Evolutionary conservation across 352 stramenopile genomes (phyloP).

Genomic region (Phytophthora nicotianae): DNA sequence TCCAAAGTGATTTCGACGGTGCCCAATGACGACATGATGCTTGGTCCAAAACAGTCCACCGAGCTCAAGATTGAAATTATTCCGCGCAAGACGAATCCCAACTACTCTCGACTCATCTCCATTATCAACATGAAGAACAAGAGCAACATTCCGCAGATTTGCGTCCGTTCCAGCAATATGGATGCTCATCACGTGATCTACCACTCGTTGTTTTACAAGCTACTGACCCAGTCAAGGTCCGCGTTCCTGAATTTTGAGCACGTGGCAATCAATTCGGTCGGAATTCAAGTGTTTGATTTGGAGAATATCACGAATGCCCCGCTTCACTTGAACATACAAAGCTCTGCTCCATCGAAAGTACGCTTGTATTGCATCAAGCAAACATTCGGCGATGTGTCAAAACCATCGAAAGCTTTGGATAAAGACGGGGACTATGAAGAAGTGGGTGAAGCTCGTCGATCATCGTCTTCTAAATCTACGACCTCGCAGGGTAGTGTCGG

Average conservation of each 20-base stretch:
- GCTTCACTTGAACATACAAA: conserved; percentile 80
- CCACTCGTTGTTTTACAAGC: conserved; percentile 91
- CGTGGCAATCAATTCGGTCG: conserved; percentile 82
- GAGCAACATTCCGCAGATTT: conserved; percentile 84
- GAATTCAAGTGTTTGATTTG: conserved; percentile 88
- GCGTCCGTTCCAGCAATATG: conserved; percentile 91
- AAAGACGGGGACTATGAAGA: conserved; percentile 18
- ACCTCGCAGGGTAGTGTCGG: conserved; percentile 34
- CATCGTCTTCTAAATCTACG: conserved; percentile 19
- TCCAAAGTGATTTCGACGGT: conserved; percentile 91
- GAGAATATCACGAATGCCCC: conserved; percentile 89
- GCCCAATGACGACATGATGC: conserved; percentile 86
- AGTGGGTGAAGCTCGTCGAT: conserved; percentile 18
- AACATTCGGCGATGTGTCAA: conserved; percentile 38
- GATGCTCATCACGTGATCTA: conserved; percentile 92
- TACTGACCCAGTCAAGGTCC: conserved; percentile 83
- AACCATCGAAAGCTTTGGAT: conserved; percentile 19
- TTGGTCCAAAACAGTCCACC: conserved; percentile 86
- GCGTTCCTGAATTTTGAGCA: conserved; percentile 91
- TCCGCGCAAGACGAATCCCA: conserved; percentile 88
- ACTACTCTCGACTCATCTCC: conserved; percentile 88
- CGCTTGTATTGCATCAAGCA: conserved; percentile 75
- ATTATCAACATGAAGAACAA: conserved; percentile 91
- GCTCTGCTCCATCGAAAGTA: conserved; percentile 72
- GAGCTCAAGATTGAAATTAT: conserved; percentile 92